Conservation (phyloP, 2,329 filamentous ascomycete species). For the Monosporascus sp. region DNA sequence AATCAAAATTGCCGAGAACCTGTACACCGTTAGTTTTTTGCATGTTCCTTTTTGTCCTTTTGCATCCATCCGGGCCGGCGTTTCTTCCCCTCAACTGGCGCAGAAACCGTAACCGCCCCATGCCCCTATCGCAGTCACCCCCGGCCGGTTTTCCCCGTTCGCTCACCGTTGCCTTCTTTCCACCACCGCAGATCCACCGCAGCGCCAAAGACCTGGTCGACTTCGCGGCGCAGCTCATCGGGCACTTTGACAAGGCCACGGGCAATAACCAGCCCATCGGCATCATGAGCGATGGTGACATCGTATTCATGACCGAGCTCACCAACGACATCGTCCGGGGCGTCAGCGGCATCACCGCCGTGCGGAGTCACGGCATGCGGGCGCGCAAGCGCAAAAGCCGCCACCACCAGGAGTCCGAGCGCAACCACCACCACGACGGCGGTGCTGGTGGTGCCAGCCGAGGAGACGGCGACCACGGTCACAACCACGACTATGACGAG, state of each 20-base stretch:
- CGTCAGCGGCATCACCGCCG: constrained; percentile 8
- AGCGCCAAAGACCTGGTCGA: constrained; percentile 10
- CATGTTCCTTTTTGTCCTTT: too few relatives aligned
- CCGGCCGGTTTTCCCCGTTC: too few relatives aligned
- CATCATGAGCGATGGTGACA: constrained; percentile 10
- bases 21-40: constrained; percentile 8
- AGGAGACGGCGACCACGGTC: neutral
- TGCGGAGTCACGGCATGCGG: constrained; percentile 7
- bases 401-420: neutral
- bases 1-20: constrained; percentile 10
- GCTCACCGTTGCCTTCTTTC: too few relatives aligned
- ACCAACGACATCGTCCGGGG: constrained; percentile 9
- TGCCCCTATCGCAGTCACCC: too few relatives aligned
- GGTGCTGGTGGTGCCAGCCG: too few relatives aligned
- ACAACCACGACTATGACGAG: neutral
- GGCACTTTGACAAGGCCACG: constrained; percentile 2
- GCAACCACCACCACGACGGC: neutral
- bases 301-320: constrained; percentile 14
- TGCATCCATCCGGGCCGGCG: too few relatives aligned
- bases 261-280: constrained; percentile 2
- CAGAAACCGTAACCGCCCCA: too few relatives aligned
- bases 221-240: constrained; percentile 7
- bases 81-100: too few relatives aligned
- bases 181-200: constrained; percentile 7
- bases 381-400: constrained; percentile 4